Base-by-base conservation (phyloP, 2,329 filamentous ascomycete genomes). In the Didymella arachidicola region DNA sequence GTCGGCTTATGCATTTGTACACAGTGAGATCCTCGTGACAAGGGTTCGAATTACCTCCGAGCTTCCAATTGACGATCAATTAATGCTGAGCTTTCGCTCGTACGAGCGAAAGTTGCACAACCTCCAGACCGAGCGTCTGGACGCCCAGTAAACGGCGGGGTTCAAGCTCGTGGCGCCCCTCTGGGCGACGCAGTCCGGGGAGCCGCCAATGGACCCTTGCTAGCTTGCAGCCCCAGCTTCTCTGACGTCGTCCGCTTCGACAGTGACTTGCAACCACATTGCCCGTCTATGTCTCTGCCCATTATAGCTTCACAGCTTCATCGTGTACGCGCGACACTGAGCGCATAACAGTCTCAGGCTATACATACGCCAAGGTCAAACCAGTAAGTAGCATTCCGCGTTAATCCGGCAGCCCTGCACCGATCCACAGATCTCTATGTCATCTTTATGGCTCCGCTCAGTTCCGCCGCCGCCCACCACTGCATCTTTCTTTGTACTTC, bases 291-390 rank as follows among this genome's bases (percentile, higher is more conserved):
- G 45, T 41, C 32, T 42, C 41, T 50, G 26, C 4, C 44, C 47
- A 19, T 48, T 19, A 22, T 34, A n/a, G 25, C 53, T 34, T 42
- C 43, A 34, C 39, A 22, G n/a, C 30, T 25, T 10, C 12, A 12
- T 34, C 19, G 39, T 50, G 14, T 25, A 41, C n/a, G 42, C 26
- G 18, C 22, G 32, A 39, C 41, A 36, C 83, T 79, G 76, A 70
- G 79, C 59, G 74, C 77, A 82, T 82, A 78, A 51, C 27, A 29
- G 16, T 5, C 8, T 29, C 45, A 22, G 26, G 51, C 27, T 25
- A 32, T 29, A 51, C 10, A 22, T 7, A 26, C 32, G 52, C 32
- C 30, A 42, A 30, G 48, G 38, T 22, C 38, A 29, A 27, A 52
- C 18, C 48, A 60, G 57, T 60, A 60, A 60, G 57, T 60, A 25